Base-by-base conservation (phyloP, 176 grass and related monocot genomes). In the Poa annua region DNA sequence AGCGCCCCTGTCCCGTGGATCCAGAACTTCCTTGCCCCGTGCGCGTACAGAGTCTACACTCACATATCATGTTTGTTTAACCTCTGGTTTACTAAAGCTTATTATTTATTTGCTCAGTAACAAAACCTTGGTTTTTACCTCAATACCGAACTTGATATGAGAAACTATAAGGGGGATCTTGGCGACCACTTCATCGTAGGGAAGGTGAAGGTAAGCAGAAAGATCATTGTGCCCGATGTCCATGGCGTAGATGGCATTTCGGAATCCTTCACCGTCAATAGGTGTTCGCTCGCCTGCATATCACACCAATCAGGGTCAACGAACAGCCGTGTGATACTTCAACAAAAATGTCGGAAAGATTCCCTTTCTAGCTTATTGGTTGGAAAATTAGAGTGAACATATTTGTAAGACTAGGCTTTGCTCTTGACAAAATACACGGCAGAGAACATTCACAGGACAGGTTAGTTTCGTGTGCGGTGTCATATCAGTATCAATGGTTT, bases 171-270 rank as follows among this genome's bases (percentile, higher is more conserved):
- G 1, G 0, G 93, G 87, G 53, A 95, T 63, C 78, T 49, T 92
- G 17, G 55, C 64, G 11, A 95, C 20, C 48, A 95, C 85, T 53
- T 90, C 82, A 36, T 86, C 83, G 25, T 71, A 86, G 41, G 85
- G 85, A 32, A 92, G 66, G 32, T 86, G 61, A 25, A 95, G 78
- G 11, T 79, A 87, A 0, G 63, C 82, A 0, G 93, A 71, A 0
- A 95, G 34, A 61, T 95, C 93, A 7, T 95, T 95, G 35, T 95
- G 93, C 11, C 93, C 93, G 12, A 95, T 92, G 80, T 95, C 90
- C 16, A 95, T 86, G 38, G 80, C 48, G 64, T 95, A 95, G 20
- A 95, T 39, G 33, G 85, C 93, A 8, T 79, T 90, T 25, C 56
- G 51, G 51, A 95, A 95, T 1, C 93, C 93, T 11, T 79, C 55